Conservation (phyloP, 805 yeast species). For the Hanseniaspora meyeri region DNA sequence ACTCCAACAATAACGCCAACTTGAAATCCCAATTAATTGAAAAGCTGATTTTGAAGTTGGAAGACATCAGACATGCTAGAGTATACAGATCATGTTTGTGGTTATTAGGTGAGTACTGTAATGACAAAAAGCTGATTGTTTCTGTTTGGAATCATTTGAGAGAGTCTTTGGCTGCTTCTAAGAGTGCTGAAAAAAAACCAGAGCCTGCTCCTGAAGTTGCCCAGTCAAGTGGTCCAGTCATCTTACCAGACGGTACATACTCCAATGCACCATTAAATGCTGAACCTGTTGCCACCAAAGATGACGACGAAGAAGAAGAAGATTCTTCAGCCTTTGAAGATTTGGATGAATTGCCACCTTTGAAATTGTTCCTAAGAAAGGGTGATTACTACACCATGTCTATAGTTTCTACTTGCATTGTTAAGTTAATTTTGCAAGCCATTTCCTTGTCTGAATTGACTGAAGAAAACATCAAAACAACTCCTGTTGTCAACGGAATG, state of each 20-base stretch:
- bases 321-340: slow-evolving; percentile 28
- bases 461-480: slow-evolving; percentile 23
- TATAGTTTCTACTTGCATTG: slow-evolving; percentile 73
- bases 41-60: slow-evolving; percentile 6
- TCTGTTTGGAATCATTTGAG: slow-evolving; percentile 81
- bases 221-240: slow-evolving; percentile 54
- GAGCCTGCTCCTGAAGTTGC: slow-evolving; percentile 13
- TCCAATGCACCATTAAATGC: slow-evolving; percentile 86
- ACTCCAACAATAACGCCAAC: background rate
- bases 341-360: slow-evolving; percentile 39
- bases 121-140: slow-evolving; percentile 58
- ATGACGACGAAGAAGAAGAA: slow-evolving; percentile 59
- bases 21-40: slow-evolving; percentile 12
- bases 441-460: slow-evolving; percentile 36
- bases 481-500: slow-evolving; percentile 60
- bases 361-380: slow-evolving; percentile 66
- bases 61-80: slow-evolving; percentile 64
- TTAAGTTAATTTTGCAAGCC: slow-evolving; percentile 73
- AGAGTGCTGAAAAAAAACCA: slow-evolving; percentile 17
- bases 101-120: slow-evolving; percentile 88
- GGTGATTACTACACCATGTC: slow-evolving; percentile 90
- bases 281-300: slow-evolving; percentile 71
- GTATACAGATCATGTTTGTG: slow-evolving; percentile 89
- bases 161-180: slow-evolving; percentile 38
- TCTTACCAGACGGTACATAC: slow-evolving; percentile 97